These are phyloP conservation scores for Metschnikowia anglica DNA, from an alignment of 805 yeast genomes.

Conservation along the genomic window DNA sequence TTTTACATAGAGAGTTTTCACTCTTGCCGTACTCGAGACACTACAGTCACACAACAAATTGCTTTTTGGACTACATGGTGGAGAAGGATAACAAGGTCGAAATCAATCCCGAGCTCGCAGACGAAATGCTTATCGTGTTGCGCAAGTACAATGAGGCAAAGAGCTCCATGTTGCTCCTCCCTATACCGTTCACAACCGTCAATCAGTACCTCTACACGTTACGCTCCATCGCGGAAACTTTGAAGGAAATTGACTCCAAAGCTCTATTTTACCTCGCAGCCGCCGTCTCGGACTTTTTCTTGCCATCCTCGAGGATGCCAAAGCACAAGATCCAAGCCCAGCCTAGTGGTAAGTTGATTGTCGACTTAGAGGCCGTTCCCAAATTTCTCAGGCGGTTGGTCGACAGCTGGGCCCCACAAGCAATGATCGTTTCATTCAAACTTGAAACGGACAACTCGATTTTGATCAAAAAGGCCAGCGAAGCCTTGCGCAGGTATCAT, in stretches of 20 bases:
- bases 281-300: conserved; percentile 94
- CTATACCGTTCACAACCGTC: conserved; percentile 90
- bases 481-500: conserved; percentile 79
- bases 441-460: conserved; percentile 81
- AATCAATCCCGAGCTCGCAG: conserved; percentile 59
- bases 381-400: conserved; percentile 86
- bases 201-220: conserved; percentile 90
- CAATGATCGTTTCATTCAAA: conserved; percentile 93
- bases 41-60: conserved; percentile 78
- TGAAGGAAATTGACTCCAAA: conserved; percentile 53
- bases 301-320: conserved; percentile 81
- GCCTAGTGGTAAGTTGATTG: conserved; percentile 71
- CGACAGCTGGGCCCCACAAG: conserved; percentile 91
- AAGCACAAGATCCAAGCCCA: conserved; percentile 94
- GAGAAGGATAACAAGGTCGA: conserved; percentile 55
- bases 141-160: conserved; percentile 55
- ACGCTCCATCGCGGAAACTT: conserved; percentile 57
- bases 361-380: conserved; percentile 93
- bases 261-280: conserved; percentile 91
- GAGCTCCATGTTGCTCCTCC: conserved; percentile 51
- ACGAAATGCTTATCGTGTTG: conserved; percentile 58
- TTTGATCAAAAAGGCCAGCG: conserved; percentile 69
- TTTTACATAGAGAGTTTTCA: conserved; percentile 89
- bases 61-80: conserved; percentile 82
- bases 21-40: conserved; percentile 90